phyloP scores from a whole-genome alignment of 257 asterid genomes.

The Fraxinus americana region DNA sequence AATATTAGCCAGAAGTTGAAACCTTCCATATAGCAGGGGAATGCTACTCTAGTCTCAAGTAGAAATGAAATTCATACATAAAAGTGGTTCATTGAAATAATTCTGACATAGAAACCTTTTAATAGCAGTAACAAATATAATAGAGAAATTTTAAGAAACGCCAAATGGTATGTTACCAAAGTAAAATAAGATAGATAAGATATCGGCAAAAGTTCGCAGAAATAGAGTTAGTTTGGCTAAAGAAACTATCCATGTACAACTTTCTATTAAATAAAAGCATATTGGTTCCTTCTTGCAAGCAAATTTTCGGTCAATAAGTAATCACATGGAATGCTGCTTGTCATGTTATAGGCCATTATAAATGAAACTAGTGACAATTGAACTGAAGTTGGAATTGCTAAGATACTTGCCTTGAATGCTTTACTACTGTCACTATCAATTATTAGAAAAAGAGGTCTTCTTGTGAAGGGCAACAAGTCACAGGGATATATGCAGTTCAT shows the following conservation, averaged over 20 bases:
- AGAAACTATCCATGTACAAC: not conserved
- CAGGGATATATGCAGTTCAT: constrained; percentile 79
- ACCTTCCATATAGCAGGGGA: not conserved
- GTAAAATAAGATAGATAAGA: not conserved
- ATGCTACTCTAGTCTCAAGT: not conserved
- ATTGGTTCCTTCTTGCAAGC: not conserved
- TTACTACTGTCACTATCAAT: constrained; percentile 86
- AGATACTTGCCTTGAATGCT: constrained; percentile 72
- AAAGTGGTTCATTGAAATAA: not conserved
- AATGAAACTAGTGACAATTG: constrained; percentile 11
- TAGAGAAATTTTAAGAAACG: not conserved
- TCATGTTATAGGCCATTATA: constrained; percentile 19
- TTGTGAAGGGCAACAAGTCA: constrained; percentile 88
- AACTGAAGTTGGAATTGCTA: constrained; percentile 19
- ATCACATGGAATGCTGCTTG: not conserved
- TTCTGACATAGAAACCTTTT: not conserved
- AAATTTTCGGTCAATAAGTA: too few relatives aligned
- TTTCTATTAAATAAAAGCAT: not conserved
- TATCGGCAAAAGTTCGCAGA: not conserved
- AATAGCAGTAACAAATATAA: not conserved
- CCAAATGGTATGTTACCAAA: constrained; percentile 5
- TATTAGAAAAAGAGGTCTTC: constrained; percentile 85
- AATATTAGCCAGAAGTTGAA: constrained; percentile 17
- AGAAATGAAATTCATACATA: not conserved
- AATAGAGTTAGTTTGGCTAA: not conserved